Evolutionary conservation across 2,329 filamentous ascomycete species (phyloP), one percentile per base, ranked within the genome.

Genomic region (Alternaria infectoria): DNA sequence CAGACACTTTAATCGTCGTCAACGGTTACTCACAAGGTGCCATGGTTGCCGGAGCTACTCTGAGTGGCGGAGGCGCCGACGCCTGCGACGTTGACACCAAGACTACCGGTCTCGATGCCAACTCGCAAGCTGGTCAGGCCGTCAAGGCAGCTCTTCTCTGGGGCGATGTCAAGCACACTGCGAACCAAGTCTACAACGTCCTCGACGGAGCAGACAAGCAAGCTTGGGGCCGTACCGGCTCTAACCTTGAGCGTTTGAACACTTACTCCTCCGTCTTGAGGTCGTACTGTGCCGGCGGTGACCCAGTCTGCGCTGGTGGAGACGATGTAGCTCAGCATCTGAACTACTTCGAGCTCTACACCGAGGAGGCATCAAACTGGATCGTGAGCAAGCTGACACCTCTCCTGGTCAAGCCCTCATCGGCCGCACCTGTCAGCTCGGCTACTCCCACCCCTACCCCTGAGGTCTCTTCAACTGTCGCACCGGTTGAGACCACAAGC

Each of bases 1-100:
- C 59, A 19, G 54, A 51, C 10, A 61, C 59, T 2, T 23, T 61
- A 36, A 51, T 61, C 19, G 54, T 61, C 15, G 36, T 61, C 19
- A 61, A 57, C 13, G 59, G 59, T 13, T 61, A 61, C 59, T 61
- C 59, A 12, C 59, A 61, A 36, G 59, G 59, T 46, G 59, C 46
- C n/a, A 51, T 61, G 54, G 54, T 61, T n/a, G 25, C 54, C 10
- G 59, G 59, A 6, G 32, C 59, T 26, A n/a, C 50, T 23, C 46
- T 61, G 25, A 61, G 59, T 43, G 59, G 59, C 10, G 59, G 59
- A 36, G 59, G 59, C 36, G 59, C 49, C 5, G 59, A 61, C 4
- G 59, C 59, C 9, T 61, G 59, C 36, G 50, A 21, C 30, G 59
- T 61, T 28, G 59, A 61, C 36, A 13, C 54, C 21, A 25, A 50